These are phyloP conservation scores for Hysterium pulicare DNA, from an alignment of 2,329 filamentous ascomycete species.

Conservation along the genomic window DNA sequence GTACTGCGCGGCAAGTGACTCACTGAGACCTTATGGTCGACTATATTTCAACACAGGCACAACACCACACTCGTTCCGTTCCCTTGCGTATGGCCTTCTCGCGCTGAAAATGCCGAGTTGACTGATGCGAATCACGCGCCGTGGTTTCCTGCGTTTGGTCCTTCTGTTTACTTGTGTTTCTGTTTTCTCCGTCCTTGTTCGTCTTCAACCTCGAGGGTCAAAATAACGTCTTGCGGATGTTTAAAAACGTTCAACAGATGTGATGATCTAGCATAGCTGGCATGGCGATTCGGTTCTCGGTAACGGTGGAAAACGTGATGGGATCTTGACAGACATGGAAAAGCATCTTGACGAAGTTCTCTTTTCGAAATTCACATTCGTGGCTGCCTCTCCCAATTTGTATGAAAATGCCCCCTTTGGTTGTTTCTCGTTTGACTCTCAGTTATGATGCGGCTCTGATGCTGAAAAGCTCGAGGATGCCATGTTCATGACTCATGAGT, in stretches of 20 bases:
- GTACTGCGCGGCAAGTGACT: conserved; percentile 10
- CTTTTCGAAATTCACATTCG: background rate
- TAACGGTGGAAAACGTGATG: no score
- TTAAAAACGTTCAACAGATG: no score
- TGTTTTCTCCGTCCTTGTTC: background rate
- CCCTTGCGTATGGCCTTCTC: background rate
- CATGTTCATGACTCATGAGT: no score
- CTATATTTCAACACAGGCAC: background rate
- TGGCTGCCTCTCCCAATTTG: background rate
- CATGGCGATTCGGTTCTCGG: no score
- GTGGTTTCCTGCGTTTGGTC: background rate
- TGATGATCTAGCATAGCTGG: no score
- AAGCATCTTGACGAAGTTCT: background rate
- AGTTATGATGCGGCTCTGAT: background rate
- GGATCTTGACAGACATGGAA: no score
- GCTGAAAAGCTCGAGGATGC: background rate
- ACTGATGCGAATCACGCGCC: background rate
- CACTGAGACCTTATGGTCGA: background rate
- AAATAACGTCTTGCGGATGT: no score
- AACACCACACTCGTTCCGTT: background rate
- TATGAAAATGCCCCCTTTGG: background rate
- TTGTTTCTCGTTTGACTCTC: background rate
- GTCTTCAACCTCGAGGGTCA: no score
- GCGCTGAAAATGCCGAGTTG: background rate
- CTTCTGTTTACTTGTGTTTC: background rate